Evolutionary conservation across 148 eudicot species (phyloP), one percentile per base, ranked within the genome.

Genomic region (Selenicereus undatus): DNA sequence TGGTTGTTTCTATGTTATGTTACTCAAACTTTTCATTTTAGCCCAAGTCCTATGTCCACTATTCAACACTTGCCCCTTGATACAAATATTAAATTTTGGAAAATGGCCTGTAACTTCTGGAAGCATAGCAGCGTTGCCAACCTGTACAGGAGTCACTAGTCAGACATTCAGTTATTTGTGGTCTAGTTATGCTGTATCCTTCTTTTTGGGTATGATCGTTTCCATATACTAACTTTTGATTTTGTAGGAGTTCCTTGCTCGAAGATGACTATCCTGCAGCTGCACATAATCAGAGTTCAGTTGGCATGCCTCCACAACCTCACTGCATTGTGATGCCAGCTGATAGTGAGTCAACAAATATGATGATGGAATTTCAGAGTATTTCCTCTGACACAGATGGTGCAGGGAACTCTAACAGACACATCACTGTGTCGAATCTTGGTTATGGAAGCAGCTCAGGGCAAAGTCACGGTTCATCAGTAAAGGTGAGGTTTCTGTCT

Each of bases 231-330:
- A 30, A 35, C 56, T 82, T 80, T 75, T 48, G 43, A 64, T 74
- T 82, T 48, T 81, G 69, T 86, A 93, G 94, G 84, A 88, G 75
- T 71, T 93, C 92, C 16, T 82, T 91, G 80, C 89, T 90, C 72
- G 83, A 91, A 78, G 95, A 89, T 74, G 90, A 89, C 85, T 73
- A 36, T 29, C 76, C 78, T 26, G 76, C 50, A 54, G 30, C 84
- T 8, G 81, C 43, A 43, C 82, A 86, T 50, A 69, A 75, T 72
- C 73, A 73, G 7, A 82, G 73, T 68, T 64, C 90, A 51, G 75
- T 83, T 79, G 66, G 83, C 80, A 79, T 81, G 48, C 79, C 86
- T 52, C 75, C 86, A 13, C 85, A 87, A 62, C 85, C 90, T 30
- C 84, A 80, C 43, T 66, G 72, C 66, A 81, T 76, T 43, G 62